Percentiles rank a stretch among this genome's conserved stretches.
phyloP scores from a whole-genome alignment of 805 yeast genomes.

The Hanseniaspora lachancei region DNA sequence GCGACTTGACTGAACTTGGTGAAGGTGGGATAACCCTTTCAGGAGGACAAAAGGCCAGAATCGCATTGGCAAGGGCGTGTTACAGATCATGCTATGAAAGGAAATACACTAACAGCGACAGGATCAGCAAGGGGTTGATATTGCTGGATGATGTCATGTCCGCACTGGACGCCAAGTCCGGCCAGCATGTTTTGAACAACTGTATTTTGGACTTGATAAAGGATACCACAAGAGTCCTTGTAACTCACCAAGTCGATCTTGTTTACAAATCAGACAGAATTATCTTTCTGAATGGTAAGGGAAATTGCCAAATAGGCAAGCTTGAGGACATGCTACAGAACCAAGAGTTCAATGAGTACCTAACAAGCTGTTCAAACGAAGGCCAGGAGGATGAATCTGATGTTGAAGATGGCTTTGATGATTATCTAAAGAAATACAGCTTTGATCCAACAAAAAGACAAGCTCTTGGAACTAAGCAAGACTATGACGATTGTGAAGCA shows the following conservation, averaged over 20 bases:
- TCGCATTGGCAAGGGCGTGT: conserved; percentile 66
- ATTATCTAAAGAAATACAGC: conserved; percentile 17
- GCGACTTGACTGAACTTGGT: conserved; percentile 70
- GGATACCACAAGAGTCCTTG: conserved; percentile 55
- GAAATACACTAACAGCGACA: not conserved
- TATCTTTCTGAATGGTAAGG: conserved; percentile 49
- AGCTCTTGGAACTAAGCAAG: conserved; percentile 11
- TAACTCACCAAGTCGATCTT: conserved; percentile 72
- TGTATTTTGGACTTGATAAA: conserved; percentile 51
- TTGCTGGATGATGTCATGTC: conserved; percentile 67
- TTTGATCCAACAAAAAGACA: conserved; percentile 5
- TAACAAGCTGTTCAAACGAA: conserved; percentile 30
- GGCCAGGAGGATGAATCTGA: conserved; percentile 20
- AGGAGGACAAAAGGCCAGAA: conserved; percentile 84
- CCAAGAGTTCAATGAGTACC: conserved; percentile 35
- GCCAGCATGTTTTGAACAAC: conserved; percentile 58
- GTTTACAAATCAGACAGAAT: conserved; percentile 58
- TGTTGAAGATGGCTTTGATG: conserved; percentile 18
- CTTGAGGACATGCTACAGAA: conserved; percentile 39
- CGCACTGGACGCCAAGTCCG: conserved; percentile 81
- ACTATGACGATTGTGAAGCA: conserved; percentile 13
- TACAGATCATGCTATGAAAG: conserved; percentile 51
- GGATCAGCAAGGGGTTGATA: not conserved
- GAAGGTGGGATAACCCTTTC: conserved; percentile 75
- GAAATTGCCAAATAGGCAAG: conserved; percentile 53